Base-by-base conservation (phyloP, 148 eudicot species). In the Gaultheria prostrata region DNA sequence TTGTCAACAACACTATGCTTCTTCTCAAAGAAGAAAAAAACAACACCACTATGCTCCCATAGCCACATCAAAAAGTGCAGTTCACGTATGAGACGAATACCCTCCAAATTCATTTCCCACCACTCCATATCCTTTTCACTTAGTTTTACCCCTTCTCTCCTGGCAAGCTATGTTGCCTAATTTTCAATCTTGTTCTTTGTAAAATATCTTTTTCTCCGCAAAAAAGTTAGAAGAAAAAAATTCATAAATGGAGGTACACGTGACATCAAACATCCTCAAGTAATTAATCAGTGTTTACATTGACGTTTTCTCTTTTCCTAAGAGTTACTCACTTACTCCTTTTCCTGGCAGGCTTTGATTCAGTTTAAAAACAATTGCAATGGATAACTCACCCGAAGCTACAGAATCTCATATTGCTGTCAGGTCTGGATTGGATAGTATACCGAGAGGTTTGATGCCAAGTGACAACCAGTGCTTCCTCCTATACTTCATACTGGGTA, bases 401-500 rank as follows among this genome's bases (percentile, higher is more conserved):
- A 81, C 51, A 32, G 63, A 84, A 26, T 78, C 80, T 54, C 57
- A 18, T 5, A 63, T 33, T 53, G 82, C 82, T 67, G 67, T 65
- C 24, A 78, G 72, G 10, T 39, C 87, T 70, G 86, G 76, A 12
- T 63, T 67, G 24, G 86, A 82, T 33, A 80, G 39, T 39, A 61
- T 10, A 43, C 39, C 86, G 67, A 80, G 80, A 82, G 82, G 73
- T 48, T 83, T 79, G 81, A 77, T 77, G 75, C 86, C 81, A 12
- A 90, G 79, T 81, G 93, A 91, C 82, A 94, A 95, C 82, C 90
- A 90, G 80, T 86, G 82, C 84, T 95, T 95, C 86, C 93, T 95
- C 76, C 82, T 94, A 39, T 87, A 90, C 84, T 90, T 95, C 82
- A 91, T 93, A 77, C 90, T 92, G 91, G 98, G 98, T 26, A 86